Percentiles rank a stretch among this genome's conserved stretches.
Conservation (phyloP, 768 basidiomycete species). For the Crucibulum laeve region DNA sequence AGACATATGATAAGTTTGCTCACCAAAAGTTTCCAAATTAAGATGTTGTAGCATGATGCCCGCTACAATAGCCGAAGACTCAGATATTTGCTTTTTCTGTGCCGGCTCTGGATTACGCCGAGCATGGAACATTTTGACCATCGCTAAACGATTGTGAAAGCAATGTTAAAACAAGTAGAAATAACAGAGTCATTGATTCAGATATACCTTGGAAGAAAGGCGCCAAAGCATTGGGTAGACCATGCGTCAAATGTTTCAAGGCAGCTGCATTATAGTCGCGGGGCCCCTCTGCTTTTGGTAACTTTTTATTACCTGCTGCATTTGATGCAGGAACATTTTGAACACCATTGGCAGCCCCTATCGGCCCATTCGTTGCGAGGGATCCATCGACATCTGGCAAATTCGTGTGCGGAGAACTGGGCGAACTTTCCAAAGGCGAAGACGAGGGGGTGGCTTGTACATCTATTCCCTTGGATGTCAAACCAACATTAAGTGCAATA, state of each 20-base stretch:
- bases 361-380: conserved; percentile 23
- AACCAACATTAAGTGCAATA: conserved; percentile 63
- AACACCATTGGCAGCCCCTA: conserved; percentile 25
- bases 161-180: not conserved
- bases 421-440: conserved; percentile 46
- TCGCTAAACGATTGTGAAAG: conserved; percentile 40
- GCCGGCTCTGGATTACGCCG: conserved; percentile 69
- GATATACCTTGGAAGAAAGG: conserved; percentile 83
- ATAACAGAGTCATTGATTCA: not conserved
- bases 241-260: conserved; percentile 75
- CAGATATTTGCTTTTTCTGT: conserved; percentile 75
- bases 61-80: conserved; percentile 68
- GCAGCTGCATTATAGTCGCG: conserved; percentile 68
- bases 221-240: conserved; percentile 67
- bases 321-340: conserved; percentile 12
- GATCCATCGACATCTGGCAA: conserved; percentile 32
- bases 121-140: conserved; percentile 83
- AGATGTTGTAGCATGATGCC: conserved; percentile 72
- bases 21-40: conserved; percentile 47
- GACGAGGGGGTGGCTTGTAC: conserved; percentile 35
- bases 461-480: conserved; percentile 51
- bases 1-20: conserved; percentile 15
- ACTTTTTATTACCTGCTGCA: conserved; percentile 13
- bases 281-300: conserved; percentile 37
- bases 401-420: conserved; percentile 35